phyloP scores from a whole-genome alignment of 352 stramenopile species.

The Phytophthora tubulina region DNA sequence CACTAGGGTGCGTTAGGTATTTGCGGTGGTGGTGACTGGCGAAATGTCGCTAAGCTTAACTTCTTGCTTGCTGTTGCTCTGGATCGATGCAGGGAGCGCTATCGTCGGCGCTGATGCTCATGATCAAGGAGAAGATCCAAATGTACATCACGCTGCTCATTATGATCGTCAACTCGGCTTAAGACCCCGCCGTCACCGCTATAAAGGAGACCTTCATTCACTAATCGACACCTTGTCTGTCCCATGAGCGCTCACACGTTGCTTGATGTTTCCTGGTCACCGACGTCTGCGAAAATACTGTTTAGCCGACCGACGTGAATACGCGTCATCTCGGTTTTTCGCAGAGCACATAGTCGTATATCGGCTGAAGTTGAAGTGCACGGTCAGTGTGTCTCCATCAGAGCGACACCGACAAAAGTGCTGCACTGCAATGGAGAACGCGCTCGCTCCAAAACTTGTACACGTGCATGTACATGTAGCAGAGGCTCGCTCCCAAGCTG shows the following conservation, averaged over 20 bases:
- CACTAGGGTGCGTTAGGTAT: slow-evolving; percentile 67
- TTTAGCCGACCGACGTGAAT: background rate
- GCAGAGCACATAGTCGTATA: slow-evolving; percentile 17
- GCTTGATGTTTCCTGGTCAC: background rate
- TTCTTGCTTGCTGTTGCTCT: slow-evolving; percentile 9
- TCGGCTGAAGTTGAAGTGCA: slow-evolving; percentile 14
- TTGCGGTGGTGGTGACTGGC: background rate
- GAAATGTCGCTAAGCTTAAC: background rate
- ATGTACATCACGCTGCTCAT: slow-evolving; percentile 88
- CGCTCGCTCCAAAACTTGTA: too few relatives aligned
- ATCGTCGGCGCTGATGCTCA: slow-evolving; percentile 96
- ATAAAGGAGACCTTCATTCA: slow-evolving; percentile 24
- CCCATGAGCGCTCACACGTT: background rate
- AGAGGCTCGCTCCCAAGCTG: too few relatives aligned
- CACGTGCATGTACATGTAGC: background rate
- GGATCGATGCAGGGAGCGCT: slow-evolving; percentile 87
- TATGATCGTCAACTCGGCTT: slow-evolving; percentile 64
- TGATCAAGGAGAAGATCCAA: slow-evolving; percentile 98
- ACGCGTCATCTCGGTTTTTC: slow-evolving; percentile 17
- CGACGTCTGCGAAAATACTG: slow-evolving; percentile 25
- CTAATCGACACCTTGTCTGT: slow-evolving; percentile 2
- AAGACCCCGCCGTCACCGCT: background rate
- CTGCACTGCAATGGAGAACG: background rate
- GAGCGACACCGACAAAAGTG: background rate
- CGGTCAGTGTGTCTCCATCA: background rate